Evolutionary conservation across 148 eudicot genomes (phyloP), one percentile per base, ranked within the genome.

Genomic region (Vaccinium darrowii): DNA sequence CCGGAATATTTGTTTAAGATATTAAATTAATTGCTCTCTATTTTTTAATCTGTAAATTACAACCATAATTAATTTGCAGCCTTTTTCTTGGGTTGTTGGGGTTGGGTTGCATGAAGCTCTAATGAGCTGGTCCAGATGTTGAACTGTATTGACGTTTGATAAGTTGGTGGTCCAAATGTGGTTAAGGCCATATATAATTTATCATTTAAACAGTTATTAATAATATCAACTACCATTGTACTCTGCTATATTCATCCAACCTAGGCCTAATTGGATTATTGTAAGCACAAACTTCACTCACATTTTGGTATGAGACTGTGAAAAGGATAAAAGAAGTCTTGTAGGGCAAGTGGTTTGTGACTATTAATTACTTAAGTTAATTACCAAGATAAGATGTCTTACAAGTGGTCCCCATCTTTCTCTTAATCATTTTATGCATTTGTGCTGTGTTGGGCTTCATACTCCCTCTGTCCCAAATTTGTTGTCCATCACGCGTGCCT

Each of bases 121-220:
- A 73, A 78, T 82, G 36, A 86, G 83, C 88, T 87, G 92, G 92
- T 88, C 92, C 92, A 82, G 56, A 25, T 63, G 85, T 69, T 83
- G 76, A 69, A 69, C 86, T 82, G 74, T 81, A 33, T 36, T 86
- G 84, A 43, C 78, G 82, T 85, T 81, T 83, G 77, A 86, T 86
- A 5, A 62, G 36, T 77, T 58, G 72, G 87, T 89, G 88, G 90
- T 90, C 92, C 87, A 62, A 73, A 73, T 83, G 60, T 71, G 62
- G 83, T 50, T 43, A 82, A 82, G 84, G n/a, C 89, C 85, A 69
- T 82, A 65, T 23, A 30, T 25, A 71, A 71, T 30, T 60, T 21
- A 39, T 33, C 73, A 16, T 60, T 75, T 27, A 65, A 81, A 76
- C 75, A 49, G n/a, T 81, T 67, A 56, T 69, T 84, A 43, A 43